Percentiles rank a stretch among this genome's conserved stretches.
These are phyloP conservation scores for Craspedostauros australis DNA, from an alignment of 108 stramenopile species.

Conservation along the genomic window DNA sequence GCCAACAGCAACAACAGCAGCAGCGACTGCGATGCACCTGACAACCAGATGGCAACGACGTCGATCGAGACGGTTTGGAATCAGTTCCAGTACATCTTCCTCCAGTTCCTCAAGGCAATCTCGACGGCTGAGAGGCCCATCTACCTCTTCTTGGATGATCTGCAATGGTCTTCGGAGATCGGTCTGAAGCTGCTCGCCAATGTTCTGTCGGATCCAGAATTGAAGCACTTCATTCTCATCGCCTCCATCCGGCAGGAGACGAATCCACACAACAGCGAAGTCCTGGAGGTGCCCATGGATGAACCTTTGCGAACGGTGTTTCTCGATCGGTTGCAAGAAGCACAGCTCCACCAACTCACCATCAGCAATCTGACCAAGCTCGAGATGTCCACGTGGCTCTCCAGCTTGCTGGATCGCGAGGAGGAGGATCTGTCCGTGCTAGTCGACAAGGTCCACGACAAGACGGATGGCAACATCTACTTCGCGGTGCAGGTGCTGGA, in stretches of 20 bases:
- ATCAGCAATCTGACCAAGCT: slow-evolving; percentile 8
- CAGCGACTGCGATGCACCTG: too few species aligned
- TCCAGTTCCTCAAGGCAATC: slow-evolving; percentile 14
- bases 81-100: slow-evolving; percentile 17
- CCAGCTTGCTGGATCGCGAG: slow-evolving; percentile 11
- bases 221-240: slow-evolving; percentile 18
- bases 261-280: too few species aligned
- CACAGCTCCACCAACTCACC: slow-evolving; percentile 9
- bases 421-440: slow-evolving; percentile 5
- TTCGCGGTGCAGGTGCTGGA: slow-evolving; percentile 29
- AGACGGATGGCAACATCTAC: slow-evolving; percentile 32
- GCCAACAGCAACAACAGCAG: too few species aligned
- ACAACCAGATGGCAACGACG: too few species aligned
- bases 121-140: slow-evolving; percentile 16
- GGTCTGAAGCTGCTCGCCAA: slow-evolving; percentile 12
- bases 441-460: slow-evolving; percentile 12
- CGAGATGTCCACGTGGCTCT: slow-evolving; percentile 17
- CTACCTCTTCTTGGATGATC: slow-evolving; percentile 34
- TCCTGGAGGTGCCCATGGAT: too few species aligned
- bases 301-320: too few species aligned
- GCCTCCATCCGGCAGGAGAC: slow-evolving; percentile 13
- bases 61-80: slow-evolving; percentile 10
- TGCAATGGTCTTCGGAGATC: slow-evolving; percentile 25
- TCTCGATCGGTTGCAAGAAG: too few species aligned
- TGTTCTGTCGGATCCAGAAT: slow-evolving; percentile 8